These are phyloP conservation scores for Omphalea diandra DNA, from an alignment of 441 rosid species.

Conservation along the genomic window DNA sequence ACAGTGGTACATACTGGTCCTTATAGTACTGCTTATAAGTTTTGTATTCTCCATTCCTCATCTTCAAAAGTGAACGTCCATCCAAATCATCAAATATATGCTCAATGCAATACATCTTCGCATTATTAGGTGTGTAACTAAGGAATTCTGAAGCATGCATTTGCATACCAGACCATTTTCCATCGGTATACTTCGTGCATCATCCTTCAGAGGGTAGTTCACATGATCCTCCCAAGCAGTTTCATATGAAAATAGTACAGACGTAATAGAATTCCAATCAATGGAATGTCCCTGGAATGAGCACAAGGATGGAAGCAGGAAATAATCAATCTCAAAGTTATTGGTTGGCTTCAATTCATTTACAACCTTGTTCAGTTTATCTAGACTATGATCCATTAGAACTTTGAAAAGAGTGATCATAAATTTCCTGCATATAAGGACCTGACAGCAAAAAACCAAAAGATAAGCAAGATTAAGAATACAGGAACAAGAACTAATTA, in stretches of 20 bases:
- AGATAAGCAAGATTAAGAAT: slow-evolving; percentile 4
- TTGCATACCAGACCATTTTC: slow-evolving; percentile 50
- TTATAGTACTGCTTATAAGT: slow-evolving; percentile 58
- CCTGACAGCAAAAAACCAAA: slow-evolving; percentile 40
- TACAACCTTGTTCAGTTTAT: slow-evolving; percentile 41
- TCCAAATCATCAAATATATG: slow-evolving; percentile 44
- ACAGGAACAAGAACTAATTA: neutral
- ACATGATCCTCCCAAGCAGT: slow-evolving; percentile 29
- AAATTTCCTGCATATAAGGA: slow-evolving; percentile 60
- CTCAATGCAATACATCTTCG: slow-evolving; percentile 48
- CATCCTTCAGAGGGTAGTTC: slow-evolving; percentile 33
- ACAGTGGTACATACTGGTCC: slow-evolving; percentile 36
- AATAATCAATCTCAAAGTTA: slow-evolving; percentile 49
- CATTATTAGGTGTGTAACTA: slow-evolving; percentile 86
- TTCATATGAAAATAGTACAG: slow-evolving; percentile 37
- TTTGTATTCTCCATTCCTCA: slow-evolving; percentile 37
- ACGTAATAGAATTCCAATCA: slow-evolving; percentile 56
- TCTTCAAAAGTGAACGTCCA: slow-evolving; percentile 46
- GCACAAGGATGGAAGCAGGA: slow-evolving; percentile 53
- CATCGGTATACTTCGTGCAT: slow-evolving; percentile 40
- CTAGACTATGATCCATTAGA: slow-evolving; percentile 44
- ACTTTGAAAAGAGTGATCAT: slow-evolving; percentile 56
- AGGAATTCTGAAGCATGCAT: slow-evolving; percentile 56
- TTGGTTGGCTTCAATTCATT: slow-evolving; percentile 28
- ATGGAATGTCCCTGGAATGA: slow-evolving; percentile 26